Evolutionary conservation across 1,284 basidiomycete species (phyloP), one percentile per base, ranked within the genome.

Genomic region (Cutaneotrichosporon dermatis): DNA sequence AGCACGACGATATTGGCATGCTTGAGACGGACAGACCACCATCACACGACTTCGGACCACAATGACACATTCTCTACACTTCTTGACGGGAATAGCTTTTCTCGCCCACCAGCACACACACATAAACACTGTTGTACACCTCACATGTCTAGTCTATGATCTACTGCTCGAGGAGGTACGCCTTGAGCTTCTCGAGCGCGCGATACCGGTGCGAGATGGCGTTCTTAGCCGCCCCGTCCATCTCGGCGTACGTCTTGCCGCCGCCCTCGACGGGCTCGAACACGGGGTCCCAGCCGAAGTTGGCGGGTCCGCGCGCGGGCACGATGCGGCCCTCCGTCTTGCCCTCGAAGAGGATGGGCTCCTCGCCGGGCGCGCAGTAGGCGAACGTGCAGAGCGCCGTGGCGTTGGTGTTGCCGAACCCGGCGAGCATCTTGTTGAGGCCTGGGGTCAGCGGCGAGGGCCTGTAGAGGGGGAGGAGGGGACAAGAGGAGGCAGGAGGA

Each of bases 351-450:
- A 98, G 76, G 54, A 92, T 68, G 0, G 80, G 77, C 54, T 79
- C 81, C 1, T 89, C 86, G 56, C 90, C 88, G 9, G 92, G 91
- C 3, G 88, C 80, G 54, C 86, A 90, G 76, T 96, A 98, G 6
- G 93, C 95, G 69, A 98, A 98, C 0, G 95, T 98, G 79, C 95
- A 98, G 7, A 98, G 81, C 0, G 94, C 94, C 67, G 87, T 88
- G 0, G 96, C 95, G 12, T 83, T 83, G 59, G 85, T 90, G 8
- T 85, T 89, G 0, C 82, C 79, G 73, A 98, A 98, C 10, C 95
- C 94, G 4, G 80, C 82, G 35, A 99, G 85, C 72, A 99, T 81
- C 56, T 82, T 87, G 78, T 95, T 94, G 25, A 99, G 81, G 36
- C 95, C 94, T 81, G 69, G 5, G 12, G 48, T 59, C 37, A 53